These are phyloP conservation scores for Ballota nigra DNA, from an alignment of 257 asterid species.

Conservation along the genomic window DNA sequence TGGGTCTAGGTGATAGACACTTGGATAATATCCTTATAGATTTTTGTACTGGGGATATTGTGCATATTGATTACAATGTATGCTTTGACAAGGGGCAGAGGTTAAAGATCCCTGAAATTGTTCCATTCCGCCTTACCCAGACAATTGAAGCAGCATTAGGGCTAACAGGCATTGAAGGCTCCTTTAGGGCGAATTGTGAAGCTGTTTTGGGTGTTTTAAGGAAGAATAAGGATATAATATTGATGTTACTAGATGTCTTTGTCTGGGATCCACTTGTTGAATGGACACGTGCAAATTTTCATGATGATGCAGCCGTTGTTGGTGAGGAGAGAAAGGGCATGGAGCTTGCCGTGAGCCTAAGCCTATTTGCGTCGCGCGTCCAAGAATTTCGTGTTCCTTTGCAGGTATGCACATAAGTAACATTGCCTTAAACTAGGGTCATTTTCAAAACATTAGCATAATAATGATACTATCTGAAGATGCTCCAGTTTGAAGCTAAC, in stretches of 20 bases:
- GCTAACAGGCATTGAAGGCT: constrained; percentile 91
- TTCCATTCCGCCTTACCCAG: constrained; percentile 98
- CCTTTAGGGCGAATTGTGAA: constrained; percentile 92
- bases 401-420: constrained; percentile 60
- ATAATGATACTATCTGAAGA: constrained; percentile 2
- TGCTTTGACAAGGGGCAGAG: constrained; percentile 99
- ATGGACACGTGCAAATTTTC: constrained; percentile 98
- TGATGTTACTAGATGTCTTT: constrained; percentile 90
- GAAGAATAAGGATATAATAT: constrained; percentile 89
- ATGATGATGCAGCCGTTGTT: constrained; percentile 97
- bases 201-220: constrained; percentile 84
- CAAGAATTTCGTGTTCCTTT: constrained; percentile 96
- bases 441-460: constrained; percentile 2
- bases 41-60: constrained; percentile 85
- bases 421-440: constrained; percentile 10
- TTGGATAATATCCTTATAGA: constrained; percentile 96
- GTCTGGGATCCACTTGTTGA: constrained; percentile 99
- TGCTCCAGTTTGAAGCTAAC: constrained; percentile 1
- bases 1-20: constrained; percentile 98
- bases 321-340: constrained; percentile 99
- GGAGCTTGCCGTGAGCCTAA: constrained; percentile 99
- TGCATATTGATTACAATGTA: constrained; percentile 97
- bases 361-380: constrained; percentile 95
- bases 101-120: constrained; percentile 93
- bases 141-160: constrained; percentile 96